Evolutionary conservation across 768 basidiomycete genomes (phyloP), one percentile per base, ranked within the genome.

Genomic region (Erythrobasidium yunnanense): DNA sequence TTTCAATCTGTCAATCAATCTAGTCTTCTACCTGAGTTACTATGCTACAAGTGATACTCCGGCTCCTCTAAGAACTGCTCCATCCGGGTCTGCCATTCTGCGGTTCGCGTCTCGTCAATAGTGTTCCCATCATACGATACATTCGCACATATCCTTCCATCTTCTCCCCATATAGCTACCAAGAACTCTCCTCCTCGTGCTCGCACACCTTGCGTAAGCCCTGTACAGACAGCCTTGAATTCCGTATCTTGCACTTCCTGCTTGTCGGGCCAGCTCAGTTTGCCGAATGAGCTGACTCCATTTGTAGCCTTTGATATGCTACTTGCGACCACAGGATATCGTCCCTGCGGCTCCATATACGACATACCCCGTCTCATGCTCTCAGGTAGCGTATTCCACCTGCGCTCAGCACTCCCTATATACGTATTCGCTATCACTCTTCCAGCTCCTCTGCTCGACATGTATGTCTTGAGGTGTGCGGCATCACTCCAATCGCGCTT

Each of bases 81-180:
- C 58, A 62, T 49, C 22, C 35, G 2, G 22, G 18, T 22, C 51
- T 62, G 45, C 58, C 47, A 47, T 25, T 62, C 32, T 46, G 27
- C 27, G 15, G 58, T 27, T 11, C 29, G n/a, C 29, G 13, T 46
- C 18, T 42, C 38, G 49, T 62, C 58, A 57, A 46, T 62, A 6
- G 32, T 13, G 22, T 62, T 62, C 4, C 47, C 47, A 55, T 62
- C 58, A 5, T 23, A 29, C 30, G 55, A 56, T 2, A 56, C 55
- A 35, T 56, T 56, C 15, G 55, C 55, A 8, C 30, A 29, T 56
- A 56, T 56, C 38, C 13, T 56, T 6, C 55, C 55, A 56, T 56
- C 55, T 5, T 35, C 55, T 15, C 55, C 55, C 55, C 55, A 56
- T 8, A 56, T 35, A 22, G 30, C 55, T 22, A 56, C 55, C 2